phyloP scores from a whole-genome alignment of 2,329 filamentous ascomycete species.

The Tolypocladium tropicale region DNA sequence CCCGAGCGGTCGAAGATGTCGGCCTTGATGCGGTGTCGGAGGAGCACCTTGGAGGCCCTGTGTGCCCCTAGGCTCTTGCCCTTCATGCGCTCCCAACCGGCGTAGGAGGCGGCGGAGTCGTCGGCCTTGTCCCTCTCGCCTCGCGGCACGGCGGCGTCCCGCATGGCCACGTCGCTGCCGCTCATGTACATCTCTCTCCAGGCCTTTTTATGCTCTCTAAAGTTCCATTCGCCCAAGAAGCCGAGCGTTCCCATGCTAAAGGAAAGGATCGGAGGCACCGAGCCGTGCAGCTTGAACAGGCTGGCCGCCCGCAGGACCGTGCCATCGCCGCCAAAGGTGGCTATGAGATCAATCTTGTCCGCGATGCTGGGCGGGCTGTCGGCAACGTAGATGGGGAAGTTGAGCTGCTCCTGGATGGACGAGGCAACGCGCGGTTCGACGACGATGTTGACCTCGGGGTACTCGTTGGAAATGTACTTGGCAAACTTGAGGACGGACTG shows the following conservation, averaged over 20 bases:
- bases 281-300: constrained; percentile 64
- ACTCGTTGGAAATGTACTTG: constrained; percentile 68
- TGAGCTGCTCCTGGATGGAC: constrained; percentile 57
- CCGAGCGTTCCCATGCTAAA: constrained; percentile 97
- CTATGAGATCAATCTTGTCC: constrained; percentile 76
- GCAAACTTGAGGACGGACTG: constrained; percentile 44
- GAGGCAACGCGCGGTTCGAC: constrained; percentile 69
- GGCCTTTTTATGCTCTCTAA: constrained; percentile 81
- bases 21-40: constrained; percentile 79
- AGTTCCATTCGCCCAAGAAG: constrained; percentile 95
- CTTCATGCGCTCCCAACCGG: constrained; percentile 60
- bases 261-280: constrained; percentile 81
- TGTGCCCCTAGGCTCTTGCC: constrained; percentile 73
- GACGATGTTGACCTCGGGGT: constrained; percentile 71
- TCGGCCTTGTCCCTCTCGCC: constrained; percentile 14
- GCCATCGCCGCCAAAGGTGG: constrained; percentile 78
- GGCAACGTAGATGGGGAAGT: constrained; percentile 62
- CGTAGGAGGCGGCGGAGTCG: constrained; percentile 6
- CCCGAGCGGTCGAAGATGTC: constrained; percentile 68
- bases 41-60: constrained; percentile 68
- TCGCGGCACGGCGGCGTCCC: constrained; percentile 28
- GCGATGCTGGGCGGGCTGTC: constrained; percentile 47
- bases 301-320: constrained; percentile 27
- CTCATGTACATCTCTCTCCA: constrained; percentile 90
- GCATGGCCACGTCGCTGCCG: constrained; percentile 41